Evolutionary conservation across 176 grass and related monocot species (phyloP).

Genomic region (Chloris gayana): DNA sequence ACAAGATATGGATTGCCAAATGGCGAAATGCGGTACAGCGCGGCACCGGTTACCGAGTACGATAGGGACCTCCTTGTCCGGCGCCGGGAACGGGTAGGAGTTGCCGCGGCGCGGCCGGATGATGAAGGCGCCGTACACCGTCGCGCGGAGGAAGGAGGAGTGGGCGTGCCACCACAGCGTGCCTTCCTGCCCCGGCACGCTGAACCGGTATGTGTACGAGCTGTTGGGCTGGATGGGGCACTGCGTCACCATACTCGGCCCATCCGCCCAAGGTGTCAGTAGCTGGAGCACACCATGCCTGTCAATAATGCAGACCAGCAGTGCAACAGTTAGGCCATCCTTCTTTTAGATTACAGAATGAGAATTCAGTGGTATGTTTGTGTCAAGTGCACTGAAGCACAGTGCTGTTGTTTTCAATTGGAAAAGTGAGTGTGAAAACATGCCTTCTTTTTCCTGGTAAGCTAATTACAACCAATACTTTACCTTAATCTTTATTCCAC

Average conservation of each 20-base stretch:
- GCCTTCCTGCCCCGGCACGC: conserved; percentile 64
- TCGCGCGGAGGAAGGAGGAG: conserved; percentile 58
- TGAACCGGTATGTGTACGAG: conserved; percentile 66
- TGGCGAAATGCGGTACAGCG: neutral
- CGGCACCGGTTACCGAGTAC: conserved; percentile 49
- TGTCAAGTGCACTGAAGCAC: neutral
- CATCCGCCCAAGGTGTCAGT: conserved; percentile 62
- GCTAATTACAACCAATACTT: neutral
- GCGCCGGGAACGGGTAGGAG: conserved; percentile 66
- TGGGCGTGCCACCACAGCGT: conserved; percentile 94
- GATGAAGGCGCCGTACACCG: conserved; percentile 72
- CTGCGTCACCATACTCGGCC: conserved; percentile 59
- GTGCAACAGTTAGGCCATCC: neutral
- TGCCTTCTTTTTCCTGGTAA: neutral
- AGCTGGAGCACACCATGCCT: conserved; percentile 65
- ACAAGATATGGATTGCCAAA: conserved; percentile 16
- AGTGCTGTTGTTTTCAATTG: neutral
- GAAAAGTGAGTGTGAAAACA: neutral
- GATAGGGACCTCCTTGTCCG: conserved; percentile 63
- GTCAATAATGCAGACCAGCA: neutral
- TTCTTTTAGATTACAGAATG: neutral
- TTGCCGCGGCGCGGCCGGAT: conserved; percentile 45
- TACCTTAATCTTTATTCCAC: neutral
- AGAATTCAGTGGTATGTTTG: neutral
- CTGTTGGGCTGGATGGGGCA: conserved; percentile 55